Base-by-base conservation (phyloP, 352 stramenopile genomes). In the Phytophthora foliorum region DNA sequence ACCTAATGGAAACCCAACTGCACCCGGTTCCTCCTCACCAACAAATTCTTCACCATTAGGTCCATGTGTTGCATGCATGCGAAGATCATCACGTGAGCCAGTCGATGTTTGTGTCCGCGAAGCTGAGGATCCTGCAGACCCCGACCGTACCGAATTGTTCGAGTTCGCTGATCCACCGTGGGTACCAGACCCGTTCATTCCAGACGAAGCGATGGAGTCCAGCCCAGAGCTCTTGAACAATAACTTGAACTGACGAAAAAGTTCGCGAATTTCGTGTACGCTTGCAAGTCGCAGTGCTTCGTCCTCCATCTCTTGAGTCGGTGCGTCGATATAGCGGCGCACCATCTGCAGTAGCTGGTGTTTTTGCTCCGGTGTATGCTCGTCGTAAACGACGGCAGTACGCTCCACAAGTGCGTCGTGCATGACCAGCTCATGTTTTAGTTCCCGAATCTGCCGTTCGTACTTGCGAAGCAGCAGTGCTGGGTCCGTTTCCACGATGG, bases 391-490 rank as follows among this genome's bases (percentile, higher is more conserved):
- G n/a, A 93, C 78, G 6, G 82, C 86, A 4, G 81, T 88, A 31
- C 94, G 86, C 41, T 98, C 93, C 8, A 92, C 86, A 6, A 98
- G 75, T n/a, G 95, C 93, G 65, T 98, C 93, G 66, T 98, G 92
- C 93, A 98, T 98, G 34, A 97, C 75, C 16, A 98, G 72, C 57
- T 98, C 94, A 60, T 98, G 90, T 60, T 97, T 97, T 38, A 98
- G 80, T 29, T 98, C 94, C 22, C 92, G 84, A 66, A 98, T 97
- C 51, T 96, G 86, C 45, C 87, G 91, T 58, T 97, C 94, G 67
- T 98, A 97, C 62, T 97, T 97, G 49, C 90, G 86, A 21, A 98
- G 53, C 22, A 98, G 69, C 22, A 94, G 86, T 29, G 67, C 72
- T 49, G 93, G 89, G 69, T 98, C 92, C 14, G 90, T 93, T 63